phyloP scores from a whole-genome alignment of 1,284 basidiomycete species.

The Cerioporus squamosus region DNA sequence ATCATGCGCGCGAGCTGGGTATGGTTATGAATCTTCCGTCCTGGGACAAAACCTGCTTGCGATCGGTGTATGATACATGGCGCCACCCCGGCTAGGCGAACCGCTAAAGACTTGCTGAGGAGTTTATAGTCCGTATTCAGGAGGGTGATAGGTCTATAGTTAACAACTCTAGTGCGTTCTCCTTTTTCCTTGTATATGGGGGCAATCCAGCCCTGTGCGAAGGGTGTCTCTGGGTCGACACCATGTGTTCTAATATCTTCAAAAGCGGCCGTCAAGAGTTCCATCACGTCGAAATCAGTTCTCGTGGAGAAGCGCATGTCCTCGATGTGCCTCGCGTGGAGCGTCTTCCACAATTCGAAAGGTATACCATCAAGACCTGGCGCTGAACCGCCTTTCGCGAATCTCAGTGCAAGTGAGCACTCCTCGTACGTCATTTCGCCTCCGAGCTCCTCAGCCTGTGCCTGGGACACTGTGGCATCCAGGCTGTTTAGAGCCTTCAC shows the following conservation, averaged over 20 bases:
- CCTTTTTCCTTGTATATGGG: constrained; percentile 37
- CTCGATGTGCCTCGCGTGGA: background rate
- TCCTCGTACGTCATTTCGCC: background rate
- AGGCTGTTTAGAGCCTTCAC: background rate
- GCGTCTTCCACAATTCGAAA: constrained; percentile 28
- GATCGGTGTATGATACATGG: constrained; percentile 24
- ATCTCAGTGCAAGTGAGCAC: background rate
- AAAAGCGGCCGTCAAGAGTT: constrained; percentile 14
- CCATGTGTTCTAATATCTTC: constrained; percentile 26
- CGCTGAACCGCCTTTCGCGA: constrained; percentile 9
- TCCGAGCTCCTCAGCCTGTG: background rate
- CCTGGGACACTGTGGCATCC: background rate
- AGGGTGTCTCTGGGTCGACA: constrained; percentile 7
- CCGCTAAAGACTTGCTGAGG: constrained; percentile 27
- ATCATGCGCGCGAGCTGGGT: constrained; percentile 27
- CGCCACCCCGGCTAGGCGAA: constrained; percentile 19
- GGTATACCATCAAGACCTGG: constrained; percentile 26
- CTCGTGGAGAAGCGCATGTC: background rate
- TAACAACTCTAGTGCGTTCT: constrained; percentile 26
- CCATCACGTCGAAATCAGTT: constrained; percentile 12
- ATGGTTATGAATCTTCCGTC: constrained; percentile 31
- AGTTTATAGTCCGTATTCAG: constrained; percentile 40
- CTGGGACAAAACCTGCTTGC: constrained; percentile 37
- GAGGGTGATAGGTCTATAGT: constrained; percentile 40
- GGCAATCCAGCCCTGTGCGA: constrained; percentile 39